Evolutionary conservation across 1,284 basidiomycete genomes (phyloP), one percentile per base, ranked within the genome.

Genomic region (Moesziomyces parantarcticus): DNA sequence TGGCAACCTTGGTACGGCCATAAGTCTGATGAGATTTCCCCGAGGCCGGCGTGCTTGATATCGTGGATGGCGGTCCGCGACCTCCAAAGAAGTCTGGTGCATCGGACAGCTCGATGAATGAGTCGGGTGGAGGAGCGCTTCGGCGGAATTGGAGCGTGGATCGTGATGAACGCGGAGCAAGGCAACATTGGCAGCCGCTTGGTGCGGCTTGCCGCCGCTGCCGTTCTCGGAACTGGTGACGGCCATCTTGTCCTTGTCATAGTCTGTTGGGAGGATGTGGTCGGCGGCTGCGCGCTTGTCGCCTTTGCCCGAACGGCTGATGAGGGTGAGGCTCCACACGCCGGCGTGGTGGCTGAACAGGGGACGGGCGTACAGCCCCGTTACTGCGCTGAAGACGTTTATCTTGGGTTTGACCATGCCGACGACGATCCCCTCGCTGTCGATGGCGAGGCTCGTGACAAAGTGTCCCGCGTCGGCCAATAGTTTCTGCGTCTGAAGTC

Each of bases 251-350:
- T 65, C 64, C 36, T 76, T 76, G 34, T 42, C 61, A 11, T 39
- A 43, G 14, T 51, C 52, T 13, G 59, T 51, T 21, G 63, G 20
- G 7, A 50, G 49, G 29, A 6, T 32, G 14, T 51, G 42, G 10
- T 26, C 39, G 7, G 34, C 43, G 23, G 48, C 40, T 50, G 16
- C 48, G 32, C 18, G 42, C 49, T 49, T 53, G 41, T 20, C 49
- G 16, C 34, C 18, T 32, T 59, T 58, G 58, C 57, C 48, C 16
- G 61, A 67, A 23, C 75, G 71, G 44, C 68, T 69, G 21, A 88
- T 89, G 39, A 98, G 87, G 50, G 91, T 90, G 11, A 98, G 88
- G 16, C 92, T 91, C 96, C 96, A 98, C 0, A 98, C 94, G 11
- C 96, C 96, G 10, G 88, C 87, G 20, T 91, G 90, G 84, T 97